These are phyloP conservation scores for Shiraia bambusicola DNA, from an alignment of 2,329 filamentous ascomycete species.

Conservation along the genomic window DNA sequence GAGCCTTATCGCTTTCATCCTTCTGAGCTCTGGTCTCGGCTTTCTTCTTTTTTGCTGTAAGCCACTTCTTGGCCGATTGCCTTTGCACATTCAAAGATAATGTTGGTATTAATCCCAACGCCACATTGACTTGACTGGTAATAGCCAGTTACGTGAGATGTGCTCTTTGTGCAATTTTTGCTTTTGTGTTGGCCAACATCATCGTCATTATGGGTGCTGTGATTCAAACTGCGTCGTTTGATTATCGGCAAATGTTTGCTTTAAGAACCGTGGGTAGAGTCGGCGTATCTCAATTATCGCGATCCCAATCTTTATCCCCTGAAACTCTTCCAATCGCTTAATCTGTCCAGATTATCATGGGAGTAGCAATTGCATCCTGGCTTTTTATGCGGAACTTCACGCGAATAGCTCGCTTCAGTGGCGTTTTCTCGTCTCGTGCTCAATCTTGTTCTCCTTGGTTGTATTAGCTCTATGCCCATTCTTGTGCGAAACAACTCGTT, in stretches of 20 bases:
- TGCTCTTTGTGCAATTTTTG: slow-evolving; percentile 43
- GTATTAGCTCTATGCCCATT: slow-evolving; percentile 52
- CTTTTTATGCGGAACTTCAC: slow-evolving; percentile 15
- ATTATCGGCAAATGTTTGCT: slow-evolving; percentile 36
- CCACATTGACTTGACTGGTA: slow-evolving; percentile 38
- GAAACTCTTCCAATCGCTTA: slow-evolving; percentile 35
- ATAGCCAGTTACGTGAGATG: slow-evolving; percentile 47
- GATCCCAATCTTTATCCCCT: slow-evolving; percentile 47
- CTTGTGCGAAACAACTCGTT: slow-evolving; percentile 46
- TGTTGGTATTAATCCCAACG: slow-evolving; percentile 10
- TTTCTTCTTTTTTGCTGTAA: slow-evolving; percentile 19
- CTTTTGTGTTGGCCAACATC: slow-evolving; percentile 53
- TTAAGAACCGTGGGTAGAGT: slow-evolving; percentile 46
- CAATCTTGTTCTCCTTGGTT: slow-evolving; percentile 58
- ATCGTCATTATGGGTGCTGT: slow-evolving; percentile 38
- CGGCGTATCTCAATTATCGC: slow-evolving; percentile 52
- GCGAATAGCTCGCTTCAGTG: slow-evolving; percentile 19
- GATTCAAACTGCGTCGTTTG: slow-evolving; percentile 34
- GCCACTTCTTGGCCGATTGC: neutral
- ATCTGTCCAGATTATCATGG: slow-evolving; percentile 18
- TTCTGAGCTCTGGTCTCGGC: slow-evolving; percentile 17
- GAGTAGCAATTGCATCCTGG: slow-evolving; percentile 18
- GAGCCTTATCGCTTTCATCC: slow-evolving; percentile 13
- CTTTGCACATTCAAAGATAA: slow-evolving; percentile 20
- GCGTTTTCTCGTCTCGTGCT: slow-evolving; percentile 55